Conservation (phyloP, 2,329 filamentous ascomycete species). For the Arachnopeziza araneosa region DNA sequence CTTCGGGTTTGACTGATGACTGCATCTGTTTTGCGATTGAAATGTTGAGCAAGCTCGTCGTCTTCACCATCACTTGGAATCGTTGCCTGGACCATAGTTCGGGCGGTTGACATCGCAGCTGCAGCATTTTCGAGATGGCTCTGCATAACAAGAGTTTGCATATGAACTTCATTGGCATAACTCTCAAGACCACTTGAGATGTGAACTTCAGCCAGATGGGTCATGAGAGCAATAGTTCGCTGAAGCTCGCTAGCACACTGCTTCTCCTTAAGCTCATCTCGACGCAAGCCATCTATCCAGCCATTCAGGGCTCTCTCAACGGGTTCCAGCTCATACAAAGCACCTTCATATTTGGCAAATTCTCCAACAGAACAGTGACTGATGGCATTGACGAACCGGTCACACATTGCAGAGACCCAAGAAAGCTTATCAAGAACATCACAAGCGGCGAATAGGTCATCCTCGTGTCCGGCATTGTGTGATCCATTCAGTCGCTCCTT, state of each 20-base stretch:
- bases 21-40: conserved; percentile 64
- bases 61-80: conserved; percentile 54
- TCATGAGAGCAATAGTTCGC: conserved; percentile 77
- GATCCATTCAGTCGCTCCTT: conserved; percentile 70
- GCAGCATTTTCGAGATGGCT: conserved; percentile 77
- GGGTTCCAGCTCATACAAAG: conserved; percentile 81
- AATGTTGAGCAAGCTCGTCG: conserved; percentile 61
- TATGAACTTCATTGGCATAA: conserved; percentile 74
- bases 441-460: conserved; percentile 73
- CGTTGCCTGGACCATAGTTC: conserved; percentile 60
- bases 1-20: conserved; percentile 73
- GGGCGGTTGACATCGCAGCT: conserved; percentile 57
- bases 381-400: conserved; percentile 77
- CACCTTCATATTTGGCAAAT: conserved; percentile 73
- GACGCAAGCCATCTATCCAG: conserved; percentile 79
- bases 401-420: conserved; percentile 77
- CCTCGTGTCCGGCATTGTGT: conserved; percentile 61
- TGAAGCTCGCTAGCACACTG: conserved; percentile 77
- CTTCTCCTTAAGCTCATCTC: conserved; percentile 79
- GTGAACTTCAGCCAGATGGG: conserved; percentile 79
- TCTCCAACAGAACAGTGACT: conserved; percentile 70
- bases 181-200: conserved; percentile 63
- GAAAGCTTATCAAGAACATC: conserved; percentile 81
- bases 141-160: conserved; percentile 70
- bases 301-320: conserved; percentile 84